phyloP scores from a whole-genome alignment of 2,329 filamentous ascomycete species.

The Pseudocercospora macadamiae region DNA sequence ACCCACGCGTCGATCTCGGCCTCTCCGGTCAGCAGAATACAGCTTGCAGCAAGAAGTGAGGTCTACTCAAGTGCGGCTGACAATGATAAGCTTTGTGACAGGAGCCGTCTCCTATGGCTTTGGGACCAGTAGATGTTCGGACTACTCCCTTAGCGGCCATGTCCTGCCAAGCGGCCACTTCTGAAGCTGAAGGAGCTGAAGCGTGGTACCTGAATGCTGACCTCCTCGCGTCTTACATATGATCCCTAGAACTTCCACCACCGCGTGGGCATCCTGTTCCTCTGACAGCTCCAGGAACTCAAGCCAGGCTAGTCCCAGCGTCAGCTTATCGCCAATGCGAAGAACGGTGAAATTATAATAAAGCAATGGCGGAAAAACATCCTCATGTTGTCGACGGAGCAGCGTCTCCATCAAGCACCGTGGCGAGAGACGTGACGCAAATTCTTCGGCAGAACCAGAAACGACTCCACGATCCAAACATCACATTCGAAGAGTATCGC shows the following conservation, averaged over 20 bases:
- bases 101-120: not conserved
- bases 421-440: not conserved
- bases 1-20: not conserved
- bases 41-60: not conserved
- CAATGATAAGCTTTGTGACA: slow-evolving; percentile 1
- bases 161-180: not conserved
- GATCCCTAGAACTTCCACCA: not conserved
- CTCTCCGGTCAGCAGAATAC: not conserved
- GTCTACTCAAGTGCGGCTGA: not conserved
- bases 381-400: not conserved
- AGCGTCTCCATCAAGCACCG: not conserved
- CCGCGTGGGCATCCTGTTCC: not conserved
- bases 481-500: slow-evolving; percentile 9
- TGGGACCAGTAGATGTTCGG: not conserved
- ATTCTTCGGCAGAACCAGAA: not conserved
- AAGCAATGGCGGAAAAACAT: not conserved
- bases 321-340: not conserved
- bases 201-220: not conserved
- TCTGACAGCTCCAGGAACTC: not conserved
- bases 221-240: not conserved
- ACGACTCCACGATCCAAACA: not conserved
- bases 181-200: not conserved
- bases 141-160: not conserved
- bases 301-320: not conserved
- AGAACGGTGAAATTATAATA: not conserved